phyloP scores from a whole-genome alignment of 1,139 yeast genomes.

The Zygosaccharomyces pseudobailii region DNA sequence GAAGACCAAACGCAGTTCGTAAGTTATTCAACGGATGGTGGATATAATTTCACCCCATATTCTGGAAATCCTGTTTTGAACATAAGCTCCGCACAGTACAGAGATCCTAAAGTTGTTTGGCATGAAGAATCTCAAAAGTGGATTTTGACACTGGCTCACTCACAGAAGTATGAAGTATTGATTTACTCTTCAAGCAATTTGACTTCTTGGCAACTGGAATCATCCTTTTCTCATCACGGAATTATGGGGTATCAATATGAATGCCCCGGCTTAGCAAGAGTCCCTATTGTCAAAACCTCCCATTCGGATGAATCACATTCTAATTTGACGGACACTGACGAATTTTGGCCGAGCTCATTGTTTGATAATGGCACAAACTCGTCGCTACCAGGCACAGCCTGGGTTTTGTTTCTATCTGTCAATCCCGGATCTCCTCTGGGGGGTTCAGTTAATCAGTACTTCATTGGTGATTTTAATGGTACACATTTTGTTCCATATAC shows the following conservation, averaged over 20 bases:
- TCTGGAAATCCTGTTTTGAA: conserved; percentile 36
- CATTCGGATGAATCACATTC: too few species aligned
- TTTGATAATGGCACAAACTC: conserved; percentile 2
- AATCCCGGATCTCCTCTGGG: conserved; percentile 40
- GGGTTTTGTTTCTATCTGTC: conserved; percentile 37
- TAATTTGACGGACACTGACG: too few species aligned
- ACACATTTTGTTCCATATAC: conserved; percentile 33
- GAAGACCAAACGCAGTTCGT: conserved; percentile 33
- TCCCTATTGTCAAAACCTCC: conserved; percentile 16
- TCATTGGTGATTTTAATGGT: conserved; percentile 40
- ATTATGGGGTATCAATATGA: conserved; percentile 38
- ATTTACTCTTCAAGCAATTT: conserved; percentile 35
- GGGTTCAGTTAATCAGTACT: conserved; percentile 38
- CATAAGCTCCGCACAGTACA: conserved; percentile 33
- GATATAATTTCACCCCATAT: conserved; percentile 33
- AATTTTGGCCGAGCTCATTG: too few species aligned
- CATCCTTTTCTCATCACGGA: conserved; percentile 35
- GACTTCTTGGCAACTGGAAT: conserved; percentile 32
- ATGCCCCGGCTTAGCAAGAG: conserved; percentile 36
- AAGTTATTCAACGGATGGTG: conserved; percentile 38
- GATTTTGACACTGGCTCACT: conserved; percentile 37
- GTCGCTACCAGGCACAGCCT: conserved; percentile 17
- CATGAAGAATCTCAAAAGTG: conserved; percentile 34
- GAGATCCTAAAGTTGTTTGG: conserved; percentile 43
- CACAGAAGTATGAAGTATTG: conserved; percentile 35